These are phyloP conservation scores for Thelephora ganbajun DNA, from an alignment of 768 basidiomycete species.

Conservation along the genomic window DNA sequence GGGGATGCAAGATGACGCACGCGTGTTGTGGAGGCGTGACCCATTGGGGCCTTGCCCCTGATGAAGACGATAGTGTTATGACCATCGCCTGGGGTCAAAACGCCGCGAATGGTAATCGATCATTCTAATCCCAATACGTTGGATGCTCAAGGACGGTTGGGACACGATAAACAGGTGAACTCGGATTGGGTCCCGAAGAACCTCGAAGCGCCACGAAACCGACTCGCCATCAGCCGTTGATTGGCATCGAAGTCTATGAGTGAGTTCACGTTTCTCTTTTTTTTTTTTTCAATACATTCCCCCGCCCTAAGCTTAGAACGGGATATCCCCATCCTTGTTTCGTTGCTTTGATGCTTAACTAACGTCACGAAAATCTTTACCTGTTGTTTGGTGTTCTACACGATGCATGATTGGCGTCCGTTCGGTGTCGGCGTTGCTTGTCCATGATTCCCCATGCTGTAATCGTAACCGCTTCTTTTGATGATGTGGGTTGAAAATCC, in stretches of 20 bases:
- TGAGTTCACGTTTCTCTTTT: slow-evolving; percentile 18
- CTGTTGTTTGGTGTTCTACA: no score
- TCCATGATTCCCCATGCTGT: not conserved
- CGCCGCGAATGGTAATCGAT: slow-evolving; percentile 53
- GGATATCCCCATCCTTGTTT: not conserved
- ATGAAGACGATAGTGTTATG: slow-evolving; percentile 66
- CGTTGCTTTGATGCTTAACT: not conserved
- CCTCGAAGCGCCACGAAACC: slow-evolving; percentile 84
- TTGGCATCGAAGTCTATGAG: slow-evolving; percentile 72
- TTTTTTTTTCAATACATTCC: not conserved
- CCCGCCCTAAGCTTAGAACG: no score
- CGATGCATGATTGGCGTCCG: no score
- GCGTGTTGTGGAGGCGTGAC: slow-evolving; percentile 79
- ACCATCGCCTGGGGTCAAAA: slow-evolving; percentile 81
- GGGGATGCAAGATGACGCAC: slow-evolving; percentile 64
- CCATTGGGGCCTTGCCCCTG: slow-evolving; percentile 67
- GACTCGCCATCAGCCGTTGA: slow-evolving; percentile 50
- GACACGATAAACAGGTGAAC: slow-evolving; percentile 36
- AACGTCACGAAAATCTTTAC: not conserved
- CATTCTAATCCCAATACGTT: not conserved
- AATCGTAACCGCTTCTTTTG: no score
- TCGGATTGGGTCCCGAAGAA: slow-evolving; percentile 67
- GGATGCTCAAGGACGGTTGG: not conserved
- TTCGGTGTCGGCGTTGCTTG: not conserved
- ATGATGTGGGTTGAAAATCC: not conserved